phyloP scores from a whole-genome alignment of 495 filamentous ascomycete genomes.

The Podospora anserina region DNA sequence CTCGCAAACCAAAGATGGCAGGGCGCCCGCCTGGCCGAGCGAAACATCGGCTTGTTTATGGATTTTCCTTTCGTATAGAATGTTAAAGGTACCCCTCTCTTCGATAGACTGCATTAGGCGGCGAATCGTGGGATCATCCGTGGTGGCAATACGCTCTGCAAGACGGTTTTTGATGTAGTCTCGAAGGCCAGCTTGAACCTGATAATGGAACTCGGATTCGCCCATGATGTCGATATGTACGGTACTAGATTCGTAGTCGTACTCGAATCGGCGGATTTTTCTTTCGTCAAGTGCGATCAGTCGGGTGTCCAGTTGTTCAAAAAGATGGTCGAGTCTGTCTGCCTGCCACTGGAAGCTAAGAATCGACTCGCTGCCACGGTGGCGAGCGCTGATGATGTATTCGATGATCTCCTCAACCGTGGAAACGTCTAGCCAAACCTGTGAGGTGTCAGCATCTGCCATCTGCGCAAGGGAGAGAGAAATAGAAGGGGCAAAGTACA shows the following conservation, averaged over 20 bases:
- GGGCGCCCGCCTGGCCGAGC: constrained; percentile 5
- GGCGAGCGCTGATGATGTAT: constrained; percentile 13
- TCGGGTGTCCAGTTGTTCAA: constrained; percentile 6
- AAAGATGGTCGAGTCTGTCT: constrained; percentile 5
- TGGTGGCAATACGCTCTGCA: neutral
- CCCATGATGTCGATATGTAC: constrained; percentile 15
- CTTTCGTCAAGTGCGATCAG: constrained; percentile 11
- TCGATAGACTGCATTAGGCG: neutral
- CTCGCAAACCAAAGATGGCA: constrained; percentile 17
- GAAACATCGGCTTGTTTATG: constrained; percentile 12
- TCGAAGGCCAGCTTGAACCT: constrained; percentile 13
- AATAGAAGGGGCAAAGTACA: neutral
- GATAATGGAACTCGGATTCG: constrained; percentile 10
- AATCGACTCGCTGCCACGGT: constrained; percentile 11
- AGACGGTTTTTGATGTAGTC: constrained; percentile 3
- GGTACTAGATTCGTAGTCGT: constrained; percentile 15
- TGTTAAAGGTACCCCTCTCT: neutral
- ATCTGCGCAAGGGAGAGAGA: constrained; percentile 4
- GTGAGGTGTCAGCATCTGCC: constrained; percentile 3
- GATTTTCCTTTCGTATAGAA: constrained; percentile 9
- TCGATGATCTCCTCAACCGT: constrained; percentile 14
- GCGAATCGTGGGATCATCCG: constrained; percentile 1
- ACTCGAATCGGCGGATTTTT: constrained; percentile 14
- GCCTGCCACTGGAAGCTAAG: constrained; percentile 15
- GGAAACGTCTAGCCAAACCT: constrained; percentile 13